Evolutionary conservation across 148 eudicot genomes (phyloP).

Genomic region (Vaccinium corymbosum): DNA sequence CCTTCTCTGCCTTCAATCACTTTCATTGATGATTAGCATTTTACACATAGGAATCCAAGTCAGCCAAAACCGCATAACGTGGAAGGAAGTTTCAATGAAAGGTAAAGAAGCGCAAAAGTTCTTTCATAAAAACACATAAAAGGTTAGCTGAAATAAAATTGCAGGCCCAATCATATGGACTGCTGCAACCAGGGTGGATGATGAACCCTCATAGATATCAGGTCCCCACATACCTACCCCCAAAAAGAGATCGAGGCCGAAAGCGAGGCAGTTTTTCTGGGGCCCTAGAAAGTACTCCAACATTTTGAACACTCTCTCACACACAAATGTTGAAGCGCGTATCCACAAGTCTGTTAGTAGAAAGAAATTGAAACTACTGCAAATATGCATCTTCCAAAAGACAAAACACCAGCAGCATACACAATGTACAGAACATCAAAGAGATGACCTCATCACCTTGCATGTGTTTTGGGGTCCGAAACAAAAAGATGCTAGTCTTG

Average conservation of each 20-base stretch:
- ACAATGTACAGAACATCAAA: background rate
- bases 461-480: background rate
- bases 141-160: background rate
- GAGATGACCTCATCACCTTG: conserved; percentile 8
- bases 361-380: background rate
- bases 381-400: background rate
- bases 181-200: background rate
- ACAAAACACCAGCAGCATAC: background rate
- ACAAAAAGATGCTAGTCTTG: background rate
- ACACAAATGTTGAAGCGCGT: background rate
- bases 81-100: background rate
- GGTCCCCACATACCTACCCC: too few species aligned
- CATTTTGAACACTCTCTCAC: background rate
- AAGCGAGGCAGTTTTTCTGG: background rate
- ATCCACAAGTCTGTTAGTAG: background rate
- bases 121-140: background rate
- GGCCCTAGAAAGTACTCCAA: background rate
- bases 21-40: background rate
- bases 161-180: background rate
- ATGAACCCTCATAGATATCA: too few species aligned
- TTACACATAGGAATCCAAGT: background rate
- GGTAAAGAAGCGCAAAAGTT: background rate
- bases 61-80: background rate
- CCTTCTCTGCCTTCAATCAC: background rate
- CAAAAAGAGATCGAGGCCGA: background rate